These are phyloP conservation scores for Effrenium voratum DNA, from an alignment of 73 alveolate genomes.

Conservation along the genomic window DNA sequence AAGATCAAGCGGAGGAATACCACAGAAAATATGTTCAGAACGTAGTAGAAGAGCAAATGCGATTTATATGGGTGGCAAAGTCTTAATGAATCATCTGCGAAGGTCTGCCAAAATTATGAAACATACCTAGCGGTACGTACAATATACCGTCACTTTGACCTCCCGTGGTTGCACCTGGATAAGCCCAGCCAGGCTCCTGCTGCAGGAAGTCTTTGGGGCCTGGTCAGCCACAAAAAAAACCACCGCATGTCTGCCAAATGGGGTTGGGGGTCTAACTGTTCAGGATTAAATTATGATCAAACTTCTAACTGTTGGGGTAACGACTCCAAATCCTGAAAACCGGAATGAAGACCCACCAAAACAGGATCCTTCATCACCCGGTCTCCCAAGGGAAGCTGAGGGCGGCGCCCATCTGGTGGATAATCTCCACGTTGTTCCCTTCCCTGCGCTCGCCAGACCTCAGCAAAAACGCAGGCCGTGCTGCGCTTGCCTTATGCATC, in stretches of 20 bases:
- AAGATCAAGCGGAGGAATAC: no score
- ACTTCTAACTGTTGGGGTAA: neutral
- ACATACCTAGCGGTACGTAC: no score
- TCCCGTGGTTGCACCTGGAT: constrained; percentile 33
- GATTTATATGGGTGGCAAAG: no score
- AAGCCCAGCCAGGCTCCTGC: constrained; percentile 94
- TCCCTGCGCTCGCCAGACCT: constrained; percentile 89
- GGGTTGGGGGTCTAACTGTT: neutral
- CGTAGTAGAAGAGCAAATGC: no score
- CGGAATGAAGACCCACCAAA: neutral
- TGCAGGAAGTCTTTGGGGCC: constrained; percentile 91
- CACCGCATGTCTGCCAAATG: neutral
- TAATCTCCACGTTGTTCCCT: constrained; percentile 62
- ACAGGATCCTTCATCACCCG: neutral
- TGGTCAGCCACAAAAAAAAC: neutral
- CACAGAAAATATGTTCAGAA: no score
- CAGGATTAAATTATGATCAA: neutral
- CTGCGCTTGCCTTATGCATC: neutral
- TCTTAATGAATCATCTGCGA: no score
- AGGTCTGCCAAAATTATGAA: no score
- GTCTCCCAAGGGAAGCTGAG: neutral
- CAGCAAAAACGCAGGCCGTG: neutral
- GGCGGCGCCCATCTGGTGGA: constrained; percentile 76
- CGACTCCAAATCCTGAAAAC: neutral
- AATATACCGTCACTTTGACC: neutral